Evolutionary conservation across 768 basidiomycete species (phyloP).

Genomic region (Sistotremastrum suecicum): DNA sequence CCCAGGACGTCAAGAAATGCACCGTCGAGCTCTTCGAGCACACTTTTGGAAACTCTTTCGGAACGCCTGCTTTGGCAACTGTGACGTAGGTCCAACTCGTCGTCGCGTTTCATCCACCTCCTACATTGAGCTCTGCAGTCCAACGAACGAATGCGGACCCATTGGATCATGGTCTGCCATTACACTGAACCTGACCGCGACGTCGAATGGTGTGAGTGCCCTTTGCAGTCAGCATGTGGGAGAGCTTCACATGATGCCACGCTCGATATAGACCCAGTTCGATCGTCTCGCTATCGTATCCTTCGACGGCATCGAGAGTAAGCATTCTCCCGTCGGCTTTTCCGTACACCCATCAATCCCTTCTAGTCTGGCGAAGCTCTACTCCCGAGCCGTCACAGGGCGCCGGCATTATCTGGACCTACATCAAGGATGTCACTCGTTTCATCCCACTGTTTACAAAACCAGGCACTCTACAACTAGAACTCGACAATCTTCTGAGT

Average conservation of each 20-base stretch:
- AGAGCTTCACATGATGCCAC: neutral
- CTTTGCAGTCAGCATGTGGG: neutral
- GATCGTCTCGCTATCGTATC: conserved; percentile 62
- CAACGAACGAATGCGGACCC: conserved; percentile 57
- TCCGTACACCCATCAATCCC: neutral
- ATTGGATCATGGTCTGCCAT: conserved; percentile 64
- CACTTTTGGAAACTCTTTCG: conserved; percentile 61
- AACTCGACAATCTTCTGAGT: conserved; percentile 57
- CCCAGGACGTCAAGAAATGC: conserved; percentile 43
- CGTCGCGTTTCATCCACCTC: neutral
- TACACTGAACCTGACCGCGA: conserved; percentile 63
- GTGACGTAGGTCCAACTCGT: neutral
- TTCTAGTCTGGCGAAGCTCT: conserved; percentile 62
- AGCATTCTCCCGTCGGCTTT: conserved; percentile 9
- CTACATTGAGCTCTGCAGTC: conserved; percentile 24
- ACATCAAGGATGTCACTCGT: conserved; percentile 59
- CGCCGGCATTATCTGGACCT: conserved; percentile 69
- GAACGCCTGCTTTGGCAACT: conserved; percentile 28
- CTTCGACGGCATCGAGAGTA: conserved; percentile 67
- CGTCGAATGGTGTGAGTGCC: conserved; percentile 40
- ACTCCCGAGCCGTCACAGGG: conserved; percentile 59
- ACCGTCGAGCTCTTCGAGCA: conserved; percentile 54
- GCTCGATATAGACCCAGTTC: conserved; percentile 34
- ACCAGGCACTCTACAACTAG: conserved; percentile 54
- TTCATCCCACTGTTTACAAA: conserved; percentile 58